These are phyloP conservation scores for Petunia hybrid DNA, from an alignment of 305 asterid species.

Conservation along the genomic window DNA sequence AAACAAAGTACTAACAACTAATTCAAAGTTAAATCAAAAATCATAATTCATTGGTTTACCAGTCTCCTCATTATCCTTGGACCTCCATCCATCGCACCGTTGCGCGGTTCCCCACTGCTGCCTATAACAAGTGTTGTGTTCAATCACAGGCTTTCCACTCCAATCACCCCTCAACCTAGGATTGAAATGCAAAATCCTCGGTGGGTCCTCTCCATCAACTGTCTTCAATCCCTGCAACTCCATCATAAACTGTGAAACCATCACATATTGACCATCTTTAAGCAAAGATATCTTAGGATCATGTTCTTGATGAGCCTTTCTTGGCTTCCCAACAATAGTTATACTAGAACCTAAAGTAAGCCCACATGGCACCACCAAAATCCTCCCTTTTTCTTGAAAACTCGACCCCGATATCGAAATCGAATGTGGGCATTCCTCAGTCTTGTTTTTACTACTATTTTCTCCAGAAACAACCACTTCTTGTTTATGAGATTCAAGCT, in stretches of 20 bases:
- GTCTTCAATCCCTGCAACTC: conserved; percentile 91
- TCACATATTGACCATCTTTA: conserved; percentile 75
- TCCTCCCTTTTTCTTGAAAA: conserved; percentile 54
- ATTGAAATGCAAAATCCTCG: conserved; percentile 87
- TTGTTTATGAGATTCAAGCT: conserved; percentile 53
- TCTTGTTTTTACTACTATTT: conserved; percentile 32
- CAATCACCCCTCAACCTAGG: conserved; percentile 91
- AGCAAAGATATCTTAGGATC: conserved; percentile 81
- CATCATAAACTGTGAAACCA: conserved; percentile 95
- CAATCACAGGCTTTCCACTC: conserved; percentile 88
- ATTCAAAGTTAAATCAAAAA: conserved; percentile 10
- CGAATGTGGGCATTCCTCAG: conserved; percentile 73
- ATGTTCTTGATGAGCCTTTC: conserved; percentile 72
- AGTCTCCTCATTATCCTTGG: conserved; percentile 84
- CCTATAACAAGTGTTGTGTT: conserved; percentile 89
- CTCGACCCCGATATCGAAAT: conserved; percentile 59
- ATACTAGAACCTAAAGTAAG: conserved; percentile 85
- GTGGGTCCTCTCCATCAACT: conserved; percentile 96
- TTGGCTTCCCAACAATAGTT: conserved; percentile 81
- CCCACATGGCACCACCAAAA: conserved; percentile 91
- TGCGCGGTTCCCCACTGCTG: conserved; percentile 96
- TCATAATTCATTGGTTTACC: conserved; percentile 53
- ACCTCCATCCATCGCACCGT: conserved; percentile 84
- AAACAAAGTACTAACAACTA: neutral
- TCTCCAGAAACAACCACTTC: conserved; percentile 29